A percentile compares a stretch with the other conserved stretches of the same genome.
Evolutionary conservation across 495 filamentous ascomycete genomes (phyloP).

Genomic region (Penicillium turbatum): DNA sequence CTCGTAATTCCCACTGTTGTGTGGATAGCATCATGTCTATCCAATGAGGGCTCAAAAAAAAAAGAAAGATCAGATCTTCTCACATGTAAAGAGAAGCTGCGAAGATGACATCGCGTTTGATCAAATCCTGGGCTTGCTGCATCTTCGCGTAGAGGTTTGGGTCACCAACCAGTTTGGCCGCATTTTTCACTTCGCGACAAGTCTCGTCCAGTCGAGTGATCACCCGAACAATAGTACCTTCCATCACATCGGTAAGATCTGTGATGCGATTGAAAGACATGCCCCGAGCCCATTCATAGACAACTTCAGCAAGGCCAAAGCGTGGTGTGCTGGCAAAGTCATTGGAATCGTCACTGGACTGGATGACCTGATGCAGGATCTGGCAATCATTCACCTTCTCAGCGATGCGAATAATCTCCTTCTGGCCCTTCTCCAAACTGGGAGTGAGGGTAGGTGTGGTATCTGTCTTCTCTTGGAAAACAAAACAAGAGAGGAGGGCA

Average conservation of each 20-base stretch:
- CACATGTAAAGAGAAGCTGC: conserved; percentile 82
- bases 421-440: conserved; percentile 75
- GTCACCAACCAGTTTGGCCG: conserved; percentile 93
- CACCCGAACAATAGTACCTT: conserved; percentile 91
- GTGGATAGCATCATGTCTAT: background rate
- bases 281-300: conserved; percentile 96
- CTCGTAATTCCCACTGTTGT: background rate
- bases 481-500: conserved; percentile 87
- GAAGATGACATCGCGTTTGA: conserved; percentile 91
- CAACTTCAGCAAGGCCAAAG: conserved; percentile 93
- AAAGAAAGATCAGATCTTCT: background rate
- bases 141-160: conserved; percentile 92
- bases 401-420: conserved; percentile 80
- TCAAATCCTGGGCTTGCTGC: conserved; percentile 92
- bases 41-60: background rate
- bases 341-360: conserved; percentile 81
- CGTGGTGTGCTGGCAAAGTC: conserved; percentile 83
- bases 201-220: conserved; percentile 93
- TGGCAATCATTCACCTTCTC: conserved; percentile 89
- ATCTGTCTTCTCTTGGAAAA: conserved; percentile 98
- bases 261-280: conserved; percentile 99
- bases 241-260: conserved; percentile 91
- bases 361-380: conserved; percentile 82
- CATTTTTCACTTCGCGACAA: conserved; percentile 95
- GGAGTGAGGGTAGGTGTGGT: conserved; percentile 77